Evolutionary conservation across 2,329 filamentous ascomycete genomes (phyloP).

Genomic region (Diplodia corticola): DNA sequence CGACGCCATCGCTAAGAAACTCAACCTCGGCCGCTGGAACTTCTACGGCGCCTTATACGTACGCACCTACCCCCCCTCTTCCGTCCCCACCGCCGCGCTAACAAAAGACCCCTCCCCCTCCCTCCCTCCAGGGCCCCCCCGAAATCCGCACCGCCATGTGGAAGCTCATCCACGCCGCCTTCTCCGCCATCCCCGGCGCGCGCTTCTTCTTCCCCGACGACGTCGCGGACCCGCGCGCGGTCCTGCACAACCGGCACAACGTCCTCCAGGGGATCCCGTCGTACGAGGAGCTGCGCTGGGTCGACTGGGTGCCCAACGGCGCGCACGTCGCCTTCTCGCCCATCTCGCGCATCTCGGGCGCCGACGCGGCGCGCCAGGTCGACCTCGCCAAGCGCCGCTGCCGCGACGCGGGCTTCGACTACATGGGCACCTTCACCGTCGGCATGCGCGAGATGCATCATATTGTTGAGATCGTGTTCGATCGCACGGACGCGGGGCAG

Average conservation of each 20-base stretch:
- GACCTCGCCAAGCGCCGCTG: conserved; percentile 30
- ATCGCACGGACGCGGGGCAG: conserved; percentile 30
- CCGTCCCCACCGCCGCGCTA: not conserved
- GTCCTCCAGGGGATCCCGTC: conserved; percentile 29
- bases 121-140: conserved; percentile 20
- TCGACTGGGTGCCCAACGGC: conserved; percentile 47
- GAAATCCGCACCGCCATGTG: conserved; percentile 36
- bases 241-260: conserved; percentile 29
- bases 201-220: conserved; percentile 41
- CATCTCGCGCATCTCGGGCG: conserved; percentile 47
- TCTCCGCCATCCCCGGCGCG: conserved; percentile 36
- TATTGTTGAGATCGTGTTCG: conserved; percentile 39
- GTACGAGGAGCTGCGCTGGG: conserved; percentile 42
- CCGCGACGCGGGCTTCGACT: conserved; percentile 29
- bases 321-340: conserved; percentile 49
- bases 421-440: conserved; percentile 32
- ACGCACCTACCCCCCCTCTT: not conserved
- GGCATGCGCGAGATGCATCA: conserved; percentile 46
- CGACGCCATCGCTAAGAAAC: conserved; percentile 43
- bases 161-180: conserved; percentile 37
- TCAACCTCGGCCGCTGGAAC: conserved; percentile 49
- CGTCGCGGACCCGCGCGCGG: conserved; percentile 34
- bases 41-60: conserved; percentile 48
- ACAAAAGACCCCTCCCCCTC: not conserved
- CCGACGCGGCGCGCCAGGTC: conserved; percentile 45